phyloP scores from a whole-genome alignment of 768 basidiomycete species.

The Pholiota microspora region DNA sequence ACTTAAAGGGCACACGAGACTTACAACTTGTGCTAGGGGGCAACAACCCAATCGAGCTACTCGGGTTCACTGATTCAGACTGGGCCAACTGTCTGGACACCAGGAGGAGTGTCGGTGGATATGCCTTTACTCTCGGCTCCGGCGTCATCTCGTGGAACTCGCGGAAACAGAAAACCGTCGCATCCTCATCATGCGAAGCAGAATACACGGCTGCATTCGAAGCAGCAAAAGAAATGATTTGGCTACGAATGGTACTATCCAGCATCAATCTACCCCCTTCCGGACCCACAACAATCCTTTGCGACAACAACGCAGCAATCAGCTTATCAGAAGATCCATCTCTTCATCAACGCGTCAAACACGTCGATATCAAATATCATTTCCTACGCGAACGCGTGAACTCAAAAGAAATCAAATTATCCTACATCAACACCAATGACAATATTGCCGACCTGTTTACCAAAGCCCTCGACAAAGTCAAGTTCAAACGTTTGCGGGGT shows the following conservation, averaged over 20 bases:
- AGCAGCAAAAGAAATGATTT: conserved; percentile 4
- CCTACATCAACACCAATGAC: conserved; percentile 26
- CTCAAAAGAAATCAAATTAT: conserved; percentile 18
- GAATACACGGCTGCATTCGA: conserved; percentile 1
- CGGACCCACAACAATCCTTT: neutral
- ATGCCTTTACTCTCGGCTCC: conserved; percentile 25
- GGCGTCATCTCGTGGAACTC: conserved; percentile 1
- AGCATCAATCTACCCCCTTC: neutral
- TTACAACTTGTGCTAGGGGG: conserved; percentile 16
- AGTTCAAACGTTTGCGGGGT: conserved; percentile 16
- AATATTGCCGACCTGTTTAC: conserved; percentile 39
- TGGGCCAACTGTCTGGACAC: conserved; percentile 22
- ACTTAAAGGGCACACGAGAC: conserved; percentile 18
- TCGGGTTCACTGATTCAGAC: conserved; percentile 22
- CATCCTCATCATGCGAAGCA: neutral
- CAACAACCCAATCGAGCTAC: conserved; percentile 3
- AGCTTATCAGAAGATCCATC: conserved; percentile 25
- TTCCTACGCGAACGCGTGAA: conserved; percentile 32
- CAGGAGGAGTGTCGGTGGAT: conserved; percentile 15
- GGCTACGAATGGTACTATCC: conserved; percentile 4
- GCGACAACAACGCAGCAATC: conserved; percentile 35
- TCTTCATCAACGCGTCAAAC: conserved; percentile 33
- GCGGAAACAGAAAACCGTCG: conserved; percentile 2
- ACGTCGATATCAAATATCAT: conserved; percentile 39
- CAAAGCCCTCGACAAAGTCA: conserved; percentile 28